A percentile compares a stretch with the other conserved stretches of the same genome.
These are phyloP conservation scores for Epithele typhae DNA, from an alignment of 768 basidiomycete genomes.

Conservation along the genomic window DNA sequence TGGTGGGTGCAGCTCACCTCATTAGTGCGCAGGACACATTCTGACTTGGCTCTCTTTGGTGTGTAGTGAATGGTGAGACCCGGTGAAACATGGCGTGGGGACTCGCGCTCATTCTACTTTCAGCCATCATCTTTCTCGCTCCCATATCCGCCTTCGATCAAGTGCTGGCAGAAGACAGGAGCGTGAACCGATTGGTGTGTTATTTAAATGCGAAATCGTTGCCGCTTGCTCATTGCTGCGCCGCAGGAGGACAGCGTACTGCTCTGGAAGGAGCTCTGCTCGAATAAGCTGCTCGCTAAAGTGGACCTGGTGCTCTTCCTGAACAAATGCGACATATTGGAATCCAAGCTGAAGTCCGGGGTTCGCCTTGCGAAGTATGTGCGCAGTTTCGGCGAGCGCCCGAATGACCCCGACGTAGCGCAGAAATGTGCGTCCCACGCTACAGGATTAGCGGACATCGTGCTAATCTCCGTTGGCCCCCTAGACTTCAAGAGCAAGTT, in stretches of 20 bases:
- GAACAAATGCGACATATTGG: constrained; percentile 78
- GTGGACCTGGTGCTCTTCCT: constrained; percentile 78
- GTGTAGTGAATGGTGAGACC: constrained; percentile 14
- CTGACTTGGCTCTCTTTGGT: not conserved
- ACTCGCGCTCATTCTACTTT: constrained; percentile 19
- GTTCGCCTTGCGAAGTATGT: constrained; percentile 64
- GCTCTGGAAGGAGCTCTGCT: constrained; percentile 70
- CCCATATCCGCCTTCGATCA: constrained; percentile 58
- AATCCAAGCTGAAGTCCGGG: constrained; percentile 59
- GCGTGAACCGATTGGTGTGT: constrained; percentile 46
- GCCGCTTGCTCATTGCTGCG: too few species aligned
- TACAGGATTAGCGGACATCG: too few species aligned
- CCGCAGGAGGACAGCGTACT: constrained; percentile 70
- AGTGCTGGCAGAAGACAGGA: constrained; percentile 46
- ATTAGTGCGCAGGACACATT: not conserved
- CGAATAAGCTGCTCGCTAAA: constrained; percentile 63
- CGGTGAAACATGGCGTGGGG: not conserved
- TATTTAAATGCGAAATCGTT: too few species aligned
- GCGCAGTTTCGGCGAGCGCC: constrained; percentile 62
- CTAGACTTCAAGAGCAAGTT: constrained; percentile 68
- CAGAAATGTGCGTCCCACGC: constrained; percentile 55
- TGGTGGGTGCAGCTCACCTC: constrained; percentile 35
- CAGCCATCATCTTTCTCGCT: constrained; percentile 58
- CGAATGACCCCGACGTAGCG: constrained; percentile 66
- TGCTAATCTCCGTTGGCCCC: too few species aligned